phyloP scores from a whole-genome alignment of 2,329 filamentous ascomycete genomes.

The Metarhizium robertsii region DNA sequence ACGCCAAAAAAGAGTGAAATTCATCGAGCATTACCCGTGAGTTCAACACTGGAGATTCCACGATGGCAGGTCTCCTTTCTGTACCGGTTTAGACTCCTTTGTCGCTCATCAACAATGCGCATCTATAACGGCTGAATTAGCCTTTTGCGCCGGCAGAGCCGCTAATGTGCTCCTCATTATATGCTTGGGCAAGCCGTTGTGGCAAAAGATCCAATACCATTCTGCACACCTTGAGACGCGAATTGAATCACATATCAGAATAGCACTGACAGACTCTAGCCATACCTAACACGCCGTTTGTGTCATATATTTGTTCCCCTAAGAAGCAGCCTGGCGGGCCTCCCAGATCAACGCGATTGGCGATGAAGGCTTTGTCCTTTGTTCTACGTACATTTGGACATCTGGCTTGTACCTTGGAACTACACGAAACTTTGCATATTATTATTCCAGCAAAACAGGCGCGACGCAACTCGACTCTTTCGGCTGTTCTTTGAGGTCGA shows the following conservation, averaged over 20 bases:
- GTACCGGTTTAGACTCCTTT: too few species aligned
- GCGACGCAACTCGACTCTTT: slow-evolving; percentile 21
- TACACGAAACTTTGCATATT: not conserved
- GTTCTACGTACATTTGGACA: not conserved
- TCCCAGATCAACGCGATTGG: not conserved
- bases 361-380: not conserved
- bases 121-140: too few species aligned
- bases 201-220: too few species aligned
- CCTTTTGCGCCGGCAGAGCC: too few species aligned
- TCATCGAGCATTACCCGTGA: not conserved
- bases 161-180: too few species aligned
- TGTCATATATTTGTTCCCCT: not conserved
- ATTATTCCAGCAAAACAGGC: slow-evolving; percentile 1
- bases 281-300: not conserved
- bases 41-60: not conserved
- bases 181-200: too few species aligned
- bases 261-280: not conserved
- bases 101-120: too few species aligned
- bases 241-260: not conserved
- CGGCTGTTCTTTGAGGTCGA: slow-evolving; percentile 12
- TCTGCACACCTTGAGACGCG: too few species aligned
- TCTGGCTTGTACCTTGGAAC: not conserved
- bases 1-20: too few species aligned
- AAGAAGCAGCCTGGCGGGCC: not conserved
- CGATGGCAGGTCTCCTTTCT: too few species aligned